phyloP scores from a whole-genome alignment of 805 yeast genomes.

The Zygoascus tannicola region DNA sequence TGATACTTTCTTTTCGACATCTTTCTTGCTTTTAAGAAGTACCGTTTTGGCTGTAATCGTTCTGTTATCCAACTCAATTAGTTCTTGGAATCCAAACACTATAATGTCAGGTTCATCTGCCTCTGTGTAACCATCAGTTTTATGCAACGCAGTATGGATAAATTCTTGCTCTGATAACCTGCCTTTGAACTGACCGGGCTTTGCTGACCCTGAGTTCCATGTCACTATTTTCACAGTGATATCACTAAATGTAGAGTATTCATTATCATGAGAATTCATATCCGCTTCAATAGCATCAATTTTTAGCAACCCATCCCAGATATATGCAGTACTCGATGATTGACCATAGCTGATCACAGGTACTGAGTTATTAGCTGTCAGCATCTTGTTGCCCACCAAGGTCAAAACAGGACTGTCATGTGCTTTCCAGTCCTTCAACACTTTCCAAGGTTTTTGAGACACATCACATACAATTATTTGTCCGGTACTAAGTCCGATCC shows the following conservation, averaged over 20 bases:
- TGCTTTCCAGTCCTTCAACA: conserved; percentile 31
- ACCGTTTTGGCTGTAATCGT: conserved; percentile 52
- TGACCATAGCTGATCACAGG: conserved; percentile 22
- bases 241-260: conserved; percentile 21
- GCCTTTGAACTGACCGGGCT: conserved; percentile 25
- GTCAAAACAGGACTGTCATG: conserved; percentile 24
- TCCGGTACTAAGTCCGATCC: conserved; percentile 33
- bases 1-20: conserved; percentile 36
- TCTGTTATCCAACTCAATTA: conserved; percentile 80
- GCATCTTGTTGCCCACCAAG: conserved; percentile 11
- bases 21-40: conserved; percentile 42
- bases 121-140: conserved; percentile 16
- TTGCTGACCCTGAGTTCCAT: conserved; percentile 35
- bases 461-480: conserved; percentile 28
- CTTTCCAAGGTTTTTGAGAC: conserved; percentile 24
- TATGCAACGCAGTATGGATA: conserved; percentile 9
- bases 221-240: conserved; percentile 28
- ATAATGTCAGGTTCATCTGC: conserved; percentile 51
- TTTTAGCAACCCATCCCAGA: conserved; percentile 30
- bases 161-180: conserved; percentile 15
- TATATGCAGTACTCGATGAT: conserved; percentile 12
- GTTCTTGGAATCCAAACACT: conserved; percentile 81
- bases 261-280: conserved; percentile 21
- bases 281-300: conserved; percentile 26
- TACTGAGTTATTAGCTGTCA: conserved; percentile 15